These are phyloP conservation scores for Suillus weaverae DNA, from an alignment of 768 basidiomycete genomes.

Conservation along the genomic window DNA sequence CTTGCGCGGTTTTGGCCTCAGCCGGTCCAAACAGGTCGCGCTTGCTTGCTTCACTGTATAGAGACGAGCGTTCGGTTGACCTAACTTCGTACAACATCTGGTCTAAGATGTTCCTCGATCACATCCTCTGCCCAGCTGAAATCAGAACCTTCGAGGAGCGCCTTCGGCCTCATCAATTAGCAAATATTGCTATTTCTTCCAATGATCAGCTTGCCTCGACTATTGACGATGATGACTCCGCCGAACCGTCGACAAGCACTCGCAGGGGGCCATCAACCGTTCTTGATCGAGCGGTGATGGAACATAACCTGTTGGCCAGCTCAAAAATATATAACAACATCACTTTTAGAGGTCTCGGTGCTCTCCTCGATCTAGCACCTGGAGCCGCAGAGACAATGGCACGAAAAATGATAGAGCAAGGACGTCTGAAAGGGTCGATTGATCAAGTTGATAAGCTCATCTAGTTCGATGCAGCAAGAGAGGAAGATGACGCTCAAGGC, in stretches of 20 bases:
- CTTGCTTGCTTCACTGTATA: constrained; percentile 86
- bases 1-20: constrained; percentile 94
- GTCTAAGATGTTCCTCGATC: constrained; percentile 97
- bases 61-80: constrained; percentile 86
- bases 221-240: constrained; percentile 54
- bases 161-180: constrained; percentile 90
- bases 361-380: constrained; percentile 84
- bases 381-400: constrained; percentile 97
- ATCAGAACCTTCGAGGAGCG: constrained; percentile 86
- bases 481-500: constrained; percentile 91
- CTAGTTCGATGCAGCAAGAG: constrained; percentile 84
- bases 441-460: constrained; percentile 96
- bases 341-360: constrained; percentile 91
- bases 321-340: constrained; percentile 98
- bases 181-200: constrained; percentile 82
- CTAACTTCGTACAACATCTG: constrained; percentile 87
- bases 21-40: constrained; percentile 96
- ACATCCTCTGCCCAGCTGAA: constrained; percentile 88
- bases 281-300: constrained; percentile 96
- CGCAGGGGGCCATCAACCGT: constrained; percentile 94
- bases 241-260: constrained; percentile 62
- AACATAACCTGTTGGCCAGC: constrained; percentile 95
- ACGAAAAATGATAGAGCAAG: constrained; percentile 97
- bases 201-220: constrained; percentile 78
- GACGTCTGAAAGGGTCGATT: constrained; percentile 87